Evolutionary conservation across 2,329 filamentous ascomycete genomes (phyloP), one percentile per base, ranked within the genome.

Genomic region (Calonectria honghensis): DNA sequence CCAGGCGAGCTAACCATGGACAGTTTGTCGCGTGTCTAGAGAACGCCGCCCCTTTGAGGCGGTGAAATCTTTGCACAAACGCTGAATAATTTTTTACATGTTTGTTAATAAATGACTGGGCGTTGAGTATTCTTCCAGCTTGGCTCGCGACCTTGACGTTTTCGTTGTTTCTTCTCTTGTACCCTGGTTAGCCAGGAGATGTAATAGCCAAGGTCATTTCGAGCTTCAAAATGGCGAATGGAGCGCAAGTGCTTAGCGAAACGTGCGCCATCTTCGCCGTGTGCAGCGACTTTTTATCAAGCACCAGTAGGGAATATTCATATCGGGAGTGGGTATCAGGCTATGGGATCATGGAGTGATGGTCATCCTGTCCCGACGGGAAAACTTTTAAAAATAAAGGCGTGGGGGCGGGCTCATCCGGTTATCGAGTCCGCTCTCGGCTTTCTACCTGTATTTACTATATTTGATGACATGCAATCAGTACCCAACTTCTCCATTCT

Each of bases 11-110:
- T 79, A 68, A 78, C 72, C 0, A 59, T 18, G 13, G n/a, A 20
- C 31, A 83, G 82, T 76, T 81, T n/a, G 73, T 76, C 39, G 73
- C 74, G 11, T 83, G 81, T 64, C 73, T 83, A 54, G 81, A 83
- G 39, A 81, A 76, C 35, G 75, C 80, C 37, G 54, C 80, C 18
- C 72, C 79, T 2, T 67, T 54, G 59, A 80, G 74, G 35, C 78
- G 78, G 79, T 81, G 73, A 80, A 64, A 45, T 70, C 70, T 67
- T 65, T 51, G 66, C 61, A 31, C 32, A 14, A 69, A 13, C 68
- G 31, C 69, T 64, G 24, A n/a, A 66, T 68, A 61, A 65, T 51
- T 61, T 73, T 64, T 54, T 61, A 73, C 75, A 72, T 51, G 70
- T 73, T 79, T 77, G 66, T 73, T 79, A 72, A 74, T 78, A 66